Conservation (phyloP, 495 filamentous ascomycete species). For the Penicillium parvum region DNA sequence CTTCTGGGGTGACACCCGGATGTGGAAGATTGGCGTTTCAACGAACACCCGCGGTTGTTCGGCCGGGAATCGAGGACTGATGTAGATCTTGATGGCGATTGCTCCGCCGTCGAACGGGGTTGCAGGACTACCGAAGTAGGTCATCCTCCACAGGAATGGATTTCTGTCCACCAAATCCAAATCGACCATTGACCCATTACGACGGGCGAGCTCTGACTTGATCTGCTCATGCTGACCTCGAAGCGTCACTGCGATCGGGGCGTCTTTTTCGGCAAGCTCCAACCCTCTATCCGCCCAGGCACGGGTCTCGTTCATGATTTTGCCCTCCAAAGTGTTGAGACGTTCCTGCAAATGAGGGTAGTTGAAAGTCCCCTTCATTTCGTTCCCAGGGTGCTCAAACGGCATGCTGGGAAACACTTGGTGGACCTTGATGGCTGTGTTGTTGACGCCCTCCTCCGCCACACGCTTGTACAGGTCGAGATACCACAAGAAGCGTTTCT, state of each 20-base stretch:
- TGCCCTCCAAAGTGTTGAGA: constrained; percentile 58
- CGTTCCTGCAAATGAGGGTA: constrained; percentile 71
- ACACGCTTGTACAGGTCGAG: constrained; percentile 76
- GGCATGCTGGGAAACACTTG: constrained; percentile 71
- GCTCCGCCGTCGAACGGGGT: constrained; percentile 90
- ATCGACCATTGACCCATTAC: constrained; percentile 64
- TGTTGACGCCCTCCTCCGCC: constrained; percentile 56
- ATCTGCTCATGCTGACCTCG: constrained; percentile 82
- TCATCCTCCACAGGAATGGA: constrained; percentile 55
- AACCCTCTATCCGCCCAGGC: constrained; percentile 69
- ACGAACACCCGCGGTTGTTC: constrained; percentile 84
- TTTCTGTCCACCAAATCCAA: constrained; percentile 63
- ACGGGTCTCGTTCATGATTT: constrained; percentile 66
- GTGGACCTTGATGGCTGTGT: constrained; percentile 44
- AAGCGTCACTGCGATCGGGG: constrained; percentile 73
- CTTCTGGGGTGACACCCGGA: constrained; percentile 75
- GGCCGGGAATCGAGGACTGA: constrained; percentile 88
- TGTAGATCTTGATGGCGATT: constrained; percentile 71
- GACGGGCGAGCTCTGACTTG: constrained; percentile 63
- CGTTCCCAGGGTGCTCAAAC: constrained; percentile 75
- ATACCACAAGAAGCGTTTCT: constrained; percentile 94
- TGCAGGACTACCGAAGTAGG: constrained; percentile 89
- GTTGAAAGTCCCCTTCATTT: constrained; percentile 83
- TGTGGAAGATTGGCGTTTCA: constrained; percentile 79
- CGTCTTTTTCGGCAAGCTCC: constrained; percentile 58